Evolutionary conservation across 2,329 filamentous ascomycete species (phyloP).

Genomic region (Exophiala sp.): DNA sequence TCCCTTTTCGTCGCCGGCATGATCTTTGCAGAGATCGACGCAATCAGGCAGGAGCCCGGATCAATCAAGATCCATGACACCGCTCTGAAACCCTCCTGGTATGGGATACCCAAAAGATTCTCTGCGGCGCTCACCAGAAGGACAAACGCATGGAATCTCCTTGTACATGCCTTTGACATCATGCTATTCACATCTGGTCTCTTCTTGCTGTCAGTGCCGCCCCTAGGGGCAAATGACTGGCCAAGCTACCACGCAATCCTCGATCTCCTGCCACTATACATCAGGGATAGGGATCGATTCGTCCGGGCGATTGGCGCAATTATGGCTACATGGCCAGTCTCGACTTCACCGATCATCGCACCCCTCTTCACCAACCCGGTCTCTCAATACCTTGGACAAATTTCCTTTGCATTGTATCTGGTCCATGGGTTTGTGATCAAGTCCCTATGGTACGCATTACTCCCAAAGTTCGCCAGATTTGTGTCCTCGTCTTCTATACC

Average conservation of each 20-base stretch:
- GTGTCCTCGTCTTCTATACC: neutral
- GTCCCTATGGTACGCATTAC: constrained; percentile 10
- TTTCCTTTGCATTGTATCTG: constrained; percentile 33
- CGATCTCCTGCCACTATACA: constrained; percentile 4
- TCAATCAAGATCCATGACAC: neutral
- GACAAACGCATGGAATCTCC: neutral
- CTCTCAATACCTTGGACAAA: constrained; percentile 31
- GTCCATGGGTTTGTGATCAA: constrained; percentile 25
- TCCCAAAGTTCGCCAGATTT: constrained; percentile 1
- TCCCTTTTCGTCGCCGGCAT: constrained; percentile 14
- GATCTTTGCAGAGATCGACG: constrained; percentile 16
- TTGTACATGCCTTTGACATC: neutral
- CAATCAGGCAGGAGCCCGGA: neutral
- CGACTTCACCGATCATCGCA: constrained; percentile 2
- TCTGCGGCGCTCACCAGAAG: neutral
- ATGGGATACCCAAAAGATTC: neutral
- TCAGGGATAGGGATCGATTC: constrained; percentile 8
- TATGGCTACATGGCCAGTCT: constrained; percentile 12
- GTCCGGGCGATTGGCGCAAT: constrained; percentile 13
- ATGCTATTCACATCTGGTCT: constrained; percentile 6
- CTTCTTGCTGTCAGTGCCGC: constrained; percentile 15
- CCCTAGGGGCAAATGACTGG: neutral
- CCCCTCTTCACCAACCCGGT: constrained; percentile 14
- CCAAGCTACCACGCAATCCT: constrained; percentile 2
- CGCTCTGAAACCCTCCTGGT: neutral